A percentile compares a stretch with the other conserved stretches of the same genome.
These are phyloP conservation scores for Colletotrichum tabaci DNA, from an alignment of 2,329 filamentous ascomycete species.

Conservation along the genomic window DNA sequence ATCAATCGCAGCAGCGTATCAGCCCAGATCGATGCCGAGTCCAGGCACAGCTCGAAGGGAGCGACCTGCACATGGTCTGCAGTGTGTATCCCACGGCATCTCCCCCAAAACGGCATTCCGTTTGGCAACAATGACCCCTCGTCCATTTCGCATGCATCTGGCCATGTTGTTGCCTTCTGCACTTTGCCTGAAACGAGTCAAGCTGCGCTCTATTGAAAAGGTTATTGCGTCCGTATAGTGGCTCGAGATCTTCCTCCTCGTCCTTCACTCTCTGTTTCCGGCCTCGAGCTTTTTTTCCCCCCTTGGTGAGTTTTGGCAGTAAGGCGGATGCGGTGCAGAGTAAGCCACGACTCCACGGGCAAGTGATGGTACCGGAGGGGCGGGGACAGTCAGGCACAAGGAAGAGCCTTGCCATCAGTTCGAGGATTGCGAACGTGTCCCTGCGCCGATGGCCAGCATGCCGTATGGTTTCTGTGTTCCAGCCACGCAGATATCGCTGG, in stretches of 20 bases:
- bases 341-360: not conserved
- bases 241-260: constrained; percentile 4
- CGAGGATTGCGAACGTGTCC: constrained; percentile 18
- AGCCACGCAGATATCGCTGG: not conserved
- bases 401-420: constrained; percentile 4
- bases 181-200: constrained; percentile 37
- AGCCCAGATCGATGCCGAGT: constrained; percentile 9
- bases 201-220: constrained; percentile 1
- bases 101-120: constrained; percentile 31
- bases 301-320: constrained; percentile 1
- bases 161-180: constrained; percentile 11
- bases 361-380: not conserved
- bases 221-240: not conserved
- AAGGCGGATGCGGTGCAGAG: not conserved
- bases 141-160: constrained; percentile 12
- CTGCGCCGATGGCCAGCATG: constrained; percentile 11
- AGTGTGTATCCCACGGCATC: constrained; percentile 21
- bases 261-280: constrained; percentile 19
- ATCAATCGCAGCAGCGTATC: constrained; percentile 5
- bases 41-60: constrained; percentile 19
- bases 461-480: not conserved
- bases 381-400: not conserved
- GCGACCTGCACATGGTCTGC: constrained; percentile 32
- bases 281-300: not conserved
- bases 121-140: constrained; percentile 8